A percentile compares a stretch with the other conserved stretches of the same genome.
Conservation (phyloP, 2,329 filamentous ascomycete species). For the Exophiala phaeomuriformis region DNA sequence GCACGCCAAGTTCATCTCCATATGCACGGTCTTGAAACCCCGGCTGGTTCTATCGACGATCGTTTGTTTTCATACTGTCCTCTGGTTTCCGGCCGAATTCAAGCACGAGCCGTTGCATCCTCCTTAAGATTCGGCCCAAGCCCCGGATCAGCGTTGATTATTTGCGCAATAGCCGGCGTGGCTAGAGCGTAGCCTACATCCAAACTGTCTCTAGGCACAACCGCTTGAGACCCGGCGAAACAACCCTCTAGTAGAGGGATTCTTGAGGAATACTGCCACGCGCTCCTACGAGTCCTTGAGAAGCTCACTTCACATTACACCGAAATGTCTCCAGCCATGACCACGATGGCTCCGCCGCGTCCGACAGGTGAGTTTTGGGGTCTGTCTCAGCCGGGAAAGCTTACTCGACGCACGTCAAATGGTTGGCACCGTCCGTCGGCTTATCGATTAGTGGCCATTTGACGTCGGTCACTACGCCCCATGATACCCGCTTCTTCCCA, state of each 20-base stretch:
- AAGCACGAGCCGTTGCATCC: too few relatives aligned
- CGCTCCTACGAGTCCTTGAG: not conserved
- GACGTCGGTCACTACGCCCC: constrained; percentile 1
- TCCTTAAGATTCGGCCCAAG: too few relatives aligned
- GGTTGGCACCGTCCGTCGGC: not conserved
- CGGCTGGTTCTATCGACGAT: not conserved
- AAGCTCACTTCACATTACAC: constrained; percentile 2
- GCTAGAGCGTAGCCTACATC: too few relatives aligned
- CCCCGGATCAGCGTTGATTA: too few relatives aligned
- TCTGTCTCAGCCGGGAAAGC: constrained; percentile 9
- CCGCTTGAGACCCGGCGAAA: too few relatives aligned
- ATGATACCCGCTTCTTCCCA: constrained; percentile 6
- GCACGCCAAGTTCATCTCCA: constrained; percentile 7
- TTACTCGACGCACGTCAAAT: constrained; percentile 14
- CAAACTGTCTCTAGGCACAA: too few relatives aligned
- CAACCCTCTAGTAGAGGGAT: too few relatives aligned
- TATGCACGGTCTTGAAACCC: constrained; percentile 1
- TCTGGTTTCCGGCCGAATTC: too few relatives aligned
- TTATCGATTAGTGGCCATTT: not conserved
- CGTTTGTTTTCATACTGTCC: not conserved
- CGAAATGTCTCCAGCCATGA: constrained; percentile 9
- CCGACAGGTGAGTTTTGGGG: constrained; percentile 16
- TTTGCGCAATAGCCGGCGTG: too few relatives aligned
- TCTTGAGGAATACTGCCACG: not conserved
- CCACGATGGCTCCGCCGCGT: constrained; percentile 13